Evolutionary conservation across 768 basidiomycete species (phyloP).

Genomic region (Tylopilus sp.): DNA sequence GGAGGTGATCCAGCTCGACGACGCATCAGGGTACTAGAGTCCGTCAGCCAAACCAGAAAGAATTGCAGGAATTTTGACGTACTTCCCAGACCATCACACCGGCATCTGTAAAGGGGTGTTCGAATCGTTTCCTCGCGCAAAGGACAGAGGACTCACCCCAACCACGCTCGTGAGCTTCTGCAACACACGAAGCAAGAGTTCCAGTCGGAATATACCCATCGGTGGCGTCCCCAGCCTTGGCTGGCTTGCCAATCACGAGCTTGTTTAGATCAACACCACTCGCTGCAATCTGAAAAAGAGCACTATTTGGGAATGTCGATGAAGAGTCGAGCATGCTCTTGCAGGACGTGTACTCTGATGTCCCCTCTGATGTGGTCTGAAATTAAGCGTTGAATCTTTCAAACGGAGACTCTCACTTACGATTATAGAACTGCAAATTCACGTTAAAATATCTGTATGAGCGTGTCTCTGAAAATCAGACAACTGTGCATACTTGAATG

Average conservation of each 20-base stretch:
- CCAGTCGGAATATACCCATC: not conserved
- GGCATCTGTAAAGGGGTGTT: conserved; percentile 27
- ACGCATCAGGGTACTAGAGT: conserved; percentile 23
- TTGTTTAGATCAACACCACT: conserved; percentile 44
- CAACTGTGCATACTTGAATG: conserved; percentile 29
- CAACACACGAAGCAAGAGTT: not conserved
- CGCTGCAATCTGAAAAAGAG: conserved; percentile 47
- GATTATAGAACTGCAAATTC: conserved; percentile 21
- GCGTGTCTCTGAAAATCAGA: not conserved
- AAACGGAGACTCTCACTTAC: conserved; percentile 7
- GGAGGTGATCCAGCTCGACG: conserved; percentile 37
- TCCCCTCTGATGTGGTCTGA: conserved; percentile 37
- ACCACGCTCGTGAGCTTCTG: conserved; percentile 36
- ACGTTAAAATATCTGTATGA: not conserved
- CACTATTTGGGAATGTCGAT: conserved; percentile 50
- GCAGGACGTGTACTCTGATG: conserved; percentile 60
- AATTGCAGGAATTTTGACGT: not conserved
- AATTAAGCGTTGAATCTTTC: too few species aligned
- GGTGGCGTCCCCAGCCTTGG: conserved; percentile 32
- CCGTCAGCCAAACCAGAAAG: not conserved
- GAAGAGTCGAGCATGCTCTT: conserved; percentile 51
- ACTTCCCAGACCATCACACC: conserved; percentile 42
- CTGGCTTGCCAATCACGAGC: conserved; percentile 55
- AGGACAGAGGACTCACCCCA: conserved; percentile 9
- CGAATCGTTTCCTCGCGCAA: not conserved